Conservation (phyloP, 2,329 filamentous ascomycete species). For the Fonsecaea pedrosoi region DNA sequence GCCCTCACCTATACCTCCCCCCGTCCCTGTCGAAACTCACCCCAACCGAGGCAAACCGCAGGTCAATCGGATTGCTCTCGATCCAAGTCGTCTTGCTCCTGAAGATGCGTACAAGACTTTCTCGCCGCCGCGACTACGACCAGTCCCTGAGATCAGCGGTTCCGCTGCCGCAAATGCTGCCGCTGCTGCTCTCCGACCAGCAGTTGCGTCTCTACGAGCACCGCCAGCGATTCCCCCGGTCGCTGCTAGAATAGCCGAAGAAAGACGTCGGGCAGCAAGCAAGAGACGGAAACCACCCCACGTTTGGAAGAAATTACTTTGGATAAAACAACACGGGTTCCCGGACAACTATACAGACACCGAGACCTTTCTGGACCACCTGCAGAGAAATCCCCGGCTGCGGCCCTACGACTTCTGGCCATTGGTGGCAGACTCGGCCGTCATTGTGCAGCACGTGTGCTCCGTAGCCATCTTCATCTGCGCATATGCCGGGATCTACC, state of each 20-base stretch:
- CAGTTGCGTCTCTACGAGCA: constrained; percentile 51
- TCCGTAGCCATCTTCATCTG: constrained; percentile 94
- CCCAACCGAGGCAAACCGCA: constrained; percentile 49
- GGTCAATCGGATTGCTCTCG: constrained; percentile 53
- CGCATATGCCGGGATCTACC: constrained; percentile 88
- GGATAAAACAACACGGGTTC: constrained; percentile 87
- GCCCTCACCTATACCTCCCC: constrained; percentile 50
- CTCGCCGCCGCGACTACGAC: constrained; percentile 64
- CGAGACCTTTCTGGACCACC: constrained; percentile 92
- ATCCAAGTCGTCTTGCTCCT: constrained; percentile 75
- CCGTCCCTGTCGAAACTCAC: constrained; percentile 55
- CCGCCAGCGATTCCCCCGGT: constrained; percentile 49
- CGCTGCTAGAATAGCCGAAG: constrained; percentile 48
- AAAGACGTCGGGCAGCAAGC: constrained; percentile 64
- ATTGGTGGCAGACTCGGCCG: constrained; percentile 89
- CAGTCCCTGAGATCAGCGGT: constrained; percentile 47
- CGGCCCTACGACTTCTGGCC: constrained; percentile 99
- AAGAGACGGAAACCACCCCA: constrained; percentile 72
- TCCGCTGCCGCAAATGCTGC: constrained; percentile 52
- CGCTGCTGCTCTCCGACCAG: constrained; percentile 47
- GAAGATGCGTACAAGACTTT: constrained; percentile 78
- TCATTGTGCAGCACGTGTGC: constrained; percentile 96
- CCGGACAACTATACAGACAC: constrained; percentile 99
- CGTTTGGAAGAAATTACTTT: constrained; percentile 93
- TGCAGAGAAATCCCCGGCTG: constrained; percentile 91